Base-by-base conservation (phyloP, 768 basidiomycete genomes). In the Phanerochaete sordida region DNA sequence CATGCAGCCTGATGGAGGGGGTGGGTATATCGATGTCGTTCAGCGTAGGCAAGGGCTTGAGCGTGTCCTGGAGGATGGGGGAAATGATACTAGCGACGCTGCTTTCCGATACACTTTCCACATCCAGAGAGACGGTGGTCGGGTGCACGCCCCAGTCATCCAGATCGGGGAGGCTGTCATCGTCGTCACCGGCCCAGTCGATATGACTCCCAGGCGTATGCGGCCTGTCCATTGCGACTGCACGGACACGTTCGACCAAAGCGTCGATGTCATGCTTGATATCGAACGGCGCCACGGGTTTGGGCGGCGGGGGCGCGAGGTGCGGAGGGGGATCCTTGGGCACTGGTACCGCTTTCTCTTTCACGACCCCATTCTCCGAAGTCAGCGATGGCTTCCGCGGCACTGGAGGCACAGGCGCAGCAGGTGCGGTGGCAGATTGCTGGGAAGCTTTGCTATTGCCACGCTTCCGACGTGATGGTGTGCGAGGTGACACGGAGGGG, bases 161-260 rank as follows among this genome's bases (percentile, higher is more conserved):
- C 27, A 94, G 78, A 72, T 91, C 90, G 5, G 92, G 91, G 1
- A 94, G 76, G 62, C 82, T 85, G 61, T 84, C 82, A 63, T 93
- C 91, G 58, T 94, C 91, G 64, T 93, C 90, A 35, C 87, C 88
- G 44, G 92, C 92, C 92, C 92, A 94, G 72, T 93, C 91, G 59
- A 93, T 88, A 64, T 93, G 90, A 59, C 85, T 89, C 33, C 86
- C 87, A 15, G 88, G 88, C 1, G 88, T 88, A 16, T 81, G 75
- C 13, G 89, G 86, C 46, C 88, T 76, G 39, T 73, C 85, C 84
- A 91, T 89, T 9, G 88, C 88, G 7, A 84, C 83, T 9, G 88
- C 85, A 50, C 89, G 77, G 12, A 90, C 86, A 54, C 84, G 87
- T 68, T 92, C 88, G 15, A 91, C 90, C 12, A 91, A 77, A n/a